Percentiles rank a stretch among this genome's conserved stretches.
Evolutionary conservation across 352 stramenopile species (phyloP).

Genomic region (Phytopythium litorale): DNA sequence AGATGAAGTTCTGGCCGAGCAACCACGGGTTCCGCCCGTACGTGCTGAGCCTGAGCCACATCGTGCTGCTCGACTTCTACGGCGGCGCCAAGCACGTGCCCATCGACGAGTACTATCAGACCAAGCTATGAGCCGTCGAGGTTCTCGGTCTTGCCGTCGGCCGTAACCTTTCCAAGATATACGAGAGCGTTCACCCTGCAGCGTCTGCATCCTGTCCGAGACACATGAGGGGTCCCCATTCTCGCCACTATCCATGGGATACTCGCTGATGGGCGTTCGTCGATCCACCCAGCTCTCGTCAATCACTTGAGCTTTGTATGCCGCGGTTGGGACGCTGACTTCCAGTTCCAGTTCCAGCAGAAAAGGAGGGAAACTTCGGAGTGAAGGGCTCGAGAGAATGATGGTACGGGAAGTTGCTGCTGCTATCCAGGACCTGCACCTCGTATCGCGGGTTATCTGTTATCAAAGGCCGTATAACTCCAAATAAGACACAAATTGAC

Average conservation of each 20-base stretch:
- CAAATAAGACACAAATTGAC: background rate
- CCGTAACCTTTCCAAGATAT: no score
- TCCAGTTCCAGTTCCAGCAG: background rate
- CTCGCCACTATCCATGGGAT: no score
- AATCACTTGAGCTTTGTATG: no score
- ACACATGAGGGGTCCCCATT: no score
- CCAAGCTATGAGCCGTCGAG: slow-evolving; percentile 23
- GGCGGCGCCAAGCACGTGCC: slow-evolving; percentile 61
- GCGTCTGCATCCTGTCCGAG: no score
- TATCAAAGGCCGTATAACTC: background rate
- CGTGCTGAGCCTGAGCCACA: slow-evolving; percentile 50
- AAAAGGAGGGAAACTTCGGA: slow-evolving; percentile 11
- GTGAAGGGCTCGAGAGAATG: slow-evolving; percentile 38
- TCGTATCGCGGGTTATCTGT: background rate
- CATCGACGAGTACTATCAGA: slow-evolving; percentile 59
- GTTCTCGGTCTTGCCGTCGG: no score
- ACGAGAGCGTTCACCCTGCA: no score
- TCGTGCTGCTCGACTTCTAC: slow-evolving; percentile 71
- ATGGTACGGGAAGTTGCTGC: slow-evolving; percentile 62
- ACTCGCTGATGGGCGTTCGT: no score
- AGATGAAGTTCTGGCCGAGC: slow-evolving; percentile 64
- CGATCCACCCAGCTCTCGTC: no score
- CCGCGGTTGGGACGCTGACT: background rate
- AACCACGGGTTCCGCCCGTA: slow-evolving; percentile 55
- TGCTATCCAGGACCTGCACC: background rate